Base-by-base conservation (phyloP, 75 land plant genomes). In the Picea sitchensis region DNA sequence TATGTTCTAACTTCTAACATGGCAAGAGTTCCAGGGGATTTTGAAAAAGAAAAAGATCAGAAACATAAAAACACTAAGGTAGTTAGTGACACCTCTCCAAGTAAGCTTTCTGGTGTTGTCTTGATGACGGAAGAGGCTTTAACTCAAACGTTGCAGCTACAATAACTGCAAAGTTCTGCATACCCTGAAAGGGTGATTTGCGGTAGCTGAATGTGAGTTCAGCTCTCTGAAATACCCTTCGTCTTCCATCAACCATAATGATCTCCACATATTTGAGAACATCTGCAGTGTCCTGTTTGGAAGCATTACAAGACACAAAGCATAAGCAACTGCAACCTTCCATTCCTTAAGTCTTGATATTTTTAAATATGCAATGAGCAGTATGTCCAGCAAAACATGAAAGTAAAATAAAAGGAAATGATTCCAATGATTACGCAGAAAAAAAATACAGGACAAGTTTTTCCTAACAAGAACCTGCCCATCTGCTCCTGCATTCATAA, bases 401-500 rank as follows among this genome's bases (percentile, higher is more conserved):
- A 36, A 75, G 17, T 20, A 78, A 31, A 30, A 69, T 12, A 78
- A 9, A 76, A 36, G 15, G 32, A 78, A 34, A 18, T 15, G 51
- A 31, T 77, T 26, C 74, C 41, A 36, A 69, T 62, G 34, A 21
- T 7, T 38, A 18, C 5, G 20, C 34, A 31, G n/a, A 76, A 61
- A 59, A 34, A 76, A 76, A 47, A 17, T 18, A 58, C 8, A 14
- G 12, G 58, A 76, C 21, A 30, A 30, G n/a, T 56, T 20, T n/a
- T 15, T 26, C 5, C 47, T 30, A 1, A 79, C 54, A 41, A 58
- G 72, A 6, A 87, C 93, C 92, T 92, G 95, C 31, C 91, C 90
- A 81, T 89, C 84, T 51, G 95, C 95, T 58, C 91, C 89, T 21
- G 95, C 95, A 79, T 93, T 93, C 95, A 93, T 91, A 63, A 80